Percentiles rank a stretch among this genome's conserved stretches.
These are phyloP conservation scores for Puccinia horiana DNA, from an alignment of 1,284 basidiomycete genomes.

Conservation along the genomic window DNA sequence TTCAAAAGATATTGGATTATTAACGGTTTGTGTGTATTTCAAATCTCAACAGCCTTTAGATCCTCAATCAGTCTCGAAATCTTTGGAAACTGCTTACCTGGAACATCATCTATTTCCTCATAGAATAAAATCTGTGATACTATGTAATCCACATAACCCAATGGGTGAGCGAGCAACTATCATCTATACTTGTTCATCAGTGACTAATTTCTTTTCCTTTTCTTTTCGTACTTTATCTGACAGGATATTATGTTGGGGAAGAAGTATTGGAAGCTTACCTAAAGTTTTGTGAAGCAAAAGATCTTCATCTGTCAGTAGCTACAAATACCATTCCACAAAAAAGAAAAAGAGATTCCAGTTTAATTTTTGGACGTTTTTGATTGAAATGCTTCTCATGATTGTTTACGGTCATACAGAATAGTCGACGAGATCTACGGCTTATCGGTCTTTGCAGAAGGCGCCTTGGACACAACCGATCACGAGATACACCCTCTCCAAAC, in stretches of 20 bases:
- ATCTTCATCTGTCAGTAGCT: slow-evolving; percentile 36
- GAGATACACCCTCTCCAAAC: not conserved
- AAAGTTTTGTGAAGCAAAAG: slow-evolving; percentile 30
- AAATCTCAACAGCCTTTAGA: not conserved
- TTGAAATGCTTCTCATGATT: not conserved
- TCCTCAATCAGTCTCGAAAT: slow-evolving; percentile 1
- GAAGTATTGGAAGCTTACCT: slow-evolving; percentile 13
- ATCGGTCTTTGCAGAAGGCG: slow-evolving; percentile 20
- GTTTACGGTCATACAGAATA: not conserved
- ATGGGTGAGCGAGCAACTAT: slow-evolving; percentile 4
- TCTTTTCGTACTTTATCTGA: not conserved
- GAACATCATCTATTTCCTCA: not conserved
- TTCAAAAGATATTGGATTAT: too few relatives aligned
- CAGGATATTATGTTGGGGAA: slow-evolving; percentile 24
- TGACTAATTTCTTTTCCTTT: not conserved
- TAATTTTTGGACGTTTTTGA: not conserved
- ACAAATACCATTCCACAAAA: not conserved
- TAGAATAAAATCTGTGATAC: slow-evolving; percentile 27
- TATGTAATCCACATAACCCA: slow-evolving; percentile 42
- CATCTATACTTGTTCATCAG: not conserved
- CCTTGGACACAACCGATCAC: not conserved
- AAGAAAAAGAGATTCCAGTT: not conserved
- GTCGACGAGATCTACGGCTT: slow-evolving; percentile 44
- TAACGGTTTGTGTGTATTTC: not conserved
- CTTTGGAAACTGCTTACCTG: slow-evolving; percentile 6